Base-by-base conservation (phyloP, 257 asterid species). In the Oldenlandia corymbosa region DNA sequence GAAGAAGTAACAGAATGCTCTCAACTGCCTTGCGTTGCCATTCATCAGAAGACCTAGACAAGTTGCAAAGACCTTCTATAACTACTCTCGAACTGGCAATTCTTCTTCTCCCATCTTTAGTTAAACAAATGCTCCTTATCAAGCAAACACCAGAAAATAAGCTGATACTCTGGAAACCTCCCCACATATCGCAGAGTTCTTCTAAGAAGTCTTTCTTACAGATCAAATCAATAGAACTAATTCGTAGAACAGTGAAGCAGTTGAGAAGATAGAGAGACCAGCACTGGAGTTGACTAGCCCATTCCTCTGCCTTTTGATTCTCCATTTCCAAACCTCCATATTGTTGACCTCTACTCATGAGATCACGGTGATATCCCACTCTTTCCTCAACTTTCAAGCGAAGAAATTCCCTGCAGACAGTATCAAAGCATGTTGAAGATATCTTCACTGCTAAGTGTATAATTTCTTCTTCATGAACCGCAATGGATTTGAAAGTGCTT, bases 181-280 rank as follows among this genome's bases (percentile, higher is more conserved):
- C 77, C 79, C 76, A 73, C 68, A 67, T 70, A 10, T 17, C 39
- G 42, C 72, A 43, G 18, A 75, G 60, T 4, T 66, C 55, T 45
- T 58, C 73, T 28, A 71, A 62, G 60, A 75, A 75, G 0, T 67
- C 67, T 48, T 49, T 47, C 20, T 57, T 24, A 60, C 76, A 60
- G 6, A 71, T 67, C 28, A 66, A 50, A 62, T 57, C 7, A 37
- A 71, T n/a, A 42, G 48, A 48, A 62, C 54, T 56, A 48, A 48
- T 66, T 18, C 58, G 51, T 16, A 63, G 70, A 7, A 31, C 28
- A n/a, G 72, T 64, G 37, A 70, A 70, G 42, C 76, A 66, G n/a
- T 70, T 75, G 62, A 75, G 69, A 24, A 75, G 69, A 43, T 65
- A 71, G 10, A 75, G 70, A 10, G 73, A 65, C 79, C 79, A 75